Evolutionary conservation across 345 rosid species (phyloP), one percentile per base, ranked within the genome.

Genomic region (Eutrema japonicum): DNA sequence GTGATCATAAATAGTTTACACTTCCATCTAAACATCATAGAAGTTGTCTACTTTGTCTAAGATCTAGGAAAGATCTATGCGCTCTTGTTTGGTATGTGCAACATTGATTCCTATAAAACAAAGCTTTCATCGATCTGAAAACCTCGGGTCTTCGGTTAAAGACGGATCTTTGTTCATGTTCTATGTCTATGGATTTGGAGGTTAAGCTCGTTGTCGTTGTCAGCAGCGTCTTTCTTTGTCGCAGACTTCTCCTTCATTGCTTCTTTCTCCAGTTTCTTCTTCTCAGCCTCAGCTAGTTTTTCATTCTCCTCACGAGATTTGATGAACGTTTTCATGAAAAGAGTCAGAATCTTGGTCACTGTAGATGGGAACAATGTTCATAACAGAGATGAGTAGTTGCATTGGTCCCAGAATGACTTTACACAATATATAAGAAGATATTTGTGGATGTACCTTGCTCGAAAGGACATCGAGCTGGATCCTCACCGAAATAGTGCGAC

Each of bases 381-480:
- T 43, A 47, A 38, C 18, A 41, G 10, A 35, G 10, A 78, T 26
- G 48, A 52, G n/a, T 38, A 0, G 38, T 12, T 43, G 61, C 38
- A 54, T 54, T 30, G 13, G 26, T 64, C 66, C 13, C 47, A 46
- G 3, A 55, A 45, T 43, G 35, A 30, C 35, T 47, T 43, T 55
- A 33, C 26, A 58, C 40, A 58, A 45, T 41, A 12, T 59, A 54
- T 9, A 61, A 61, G 66, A 72, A 66, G 2, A 59, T 30, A 32
- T 8, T 22, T 46, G 38, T 51, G 46, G 8, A 14, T 45, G 56
- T 73, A 95, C 99, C 99, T 92, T 95, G 99, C 75, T 95, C 99
- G 58, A 92, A 95, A 76, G 99, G 99, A 68, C 98, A 95, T 10
- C 96, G 88, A 64, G 90, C 86, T 46, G 99, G 99, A 87, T 95